Base-by-base conservation (phyloP, 1,139 yeast genomes). In the Pichia sp. region DNA sequence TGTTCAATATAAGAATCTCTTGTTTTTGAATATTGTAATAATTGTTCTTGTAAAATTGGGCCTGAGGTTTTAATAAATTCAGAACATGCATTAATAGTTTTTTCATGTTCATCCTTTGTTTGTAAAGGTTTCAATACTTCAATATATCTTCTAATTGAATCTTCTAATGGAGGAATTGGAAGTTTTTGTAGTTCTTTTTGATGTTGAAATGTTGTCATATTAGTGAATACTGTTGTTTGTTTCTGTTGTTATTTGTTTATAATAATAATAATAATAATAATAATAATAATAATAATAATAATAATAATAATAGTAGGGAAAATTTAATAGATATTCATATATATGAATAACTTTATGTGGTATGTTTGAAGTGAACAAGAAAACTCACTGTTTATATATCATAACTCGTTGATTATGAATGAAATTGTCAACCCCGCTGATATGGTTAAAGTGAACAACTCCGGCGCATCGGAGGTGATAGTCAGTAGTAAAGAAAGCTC, bases 1-100 rank as follows among this genome's bases (percentile, higher is more conserved):
- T 87, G 95, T 64, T 87, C 96, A 51, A 87, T 87, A 63, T 83
- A 87, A 9, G 94, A 82, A 44, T 85, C 78, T 54, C 89, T 70
- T 22, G 76, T 65, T 47, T 76, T 70, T 10, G 87, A 72, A 56
- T 84, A 86, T 44, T 76, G 76, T 40, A 79, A 66, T 40, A 87
- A 71, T 56, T 79, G 80, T 30, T 74, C 67, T 54, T 84, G 87
- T 53, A 87, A 70, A 46, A 74, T 70, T 29, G 78, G 74, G 5
- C 90, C 87, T 12, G 73, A 62, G 37, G 73, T 62, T 45, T 71
- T 64, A 47, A 85, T 59, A 59, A 86, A 82, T 54, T 69, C 62
- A 27, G 69, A 64, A 35, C 86, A 90, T 2, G 89, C 86, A 11
- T 62, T 67, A 25, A 71, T 61, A 1, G 95, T 84, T 42, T 70